Evolutionary conservation across 805 yeast genomes (phyloP).

Genomic region (Yarrowia bubula): DNA sequence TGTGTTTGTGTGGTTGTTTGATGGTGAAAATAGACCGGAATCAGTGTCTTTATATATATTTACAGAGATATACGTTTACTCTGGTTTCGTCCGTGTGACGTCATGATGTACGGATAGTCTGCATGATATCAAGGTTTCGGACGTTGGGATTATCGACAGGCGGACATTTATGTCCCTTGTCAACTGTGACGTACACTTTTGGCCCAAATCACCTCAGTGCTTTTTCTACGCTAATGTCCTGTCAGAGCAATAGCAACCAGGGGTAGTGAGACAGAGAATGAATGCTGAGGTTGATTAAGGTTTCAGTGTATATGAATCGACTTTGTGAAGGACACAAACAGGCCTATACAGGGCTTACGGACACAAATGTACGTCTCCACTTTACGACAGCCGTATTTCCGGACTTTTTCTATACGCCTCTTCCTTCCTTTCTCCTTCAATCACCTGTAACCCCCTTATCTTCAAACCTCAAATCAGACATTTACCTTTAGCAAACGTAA

Average conservation of each 20-base stretch:
- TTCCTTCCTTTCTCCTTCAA: not conserved
- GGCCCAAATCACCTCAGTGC: not conserved
- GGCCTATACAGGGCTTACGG: not conserved
- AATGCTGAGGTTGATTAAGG: too few species aligned
- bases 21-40: not conserved
- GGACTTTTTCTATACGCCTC: too few species aligned
- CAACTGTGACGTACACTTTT: not conserved
- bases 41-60: not conserved
- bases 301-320: too few species aligned
- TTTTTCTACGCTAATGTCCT: not conserved
- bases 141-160: not conserved
- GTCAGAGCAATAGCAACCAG: not conserved
- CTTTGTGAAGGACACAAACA: too few species aligned
- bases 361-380: not conserved
- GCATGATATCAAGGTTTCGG: too few species aligned
- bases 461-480: slow-evolving; percentile 7
- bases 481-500: slow-evolving; percentile 15
- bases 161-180: not conserved
- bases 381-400: too few species aligned
- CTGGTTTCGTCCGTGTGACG: not conserved
- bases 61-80: not conserved
- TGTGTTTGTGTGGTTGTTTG: not conserved
- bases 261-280: not conserved
- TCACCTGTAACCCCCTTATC: not conserved
- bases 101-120: not conserved